Evolutionary conservation across 371 early-diverging fungal genomes (phyloP).

Genomic region (Apophysomyces ossiformis): DNA sequence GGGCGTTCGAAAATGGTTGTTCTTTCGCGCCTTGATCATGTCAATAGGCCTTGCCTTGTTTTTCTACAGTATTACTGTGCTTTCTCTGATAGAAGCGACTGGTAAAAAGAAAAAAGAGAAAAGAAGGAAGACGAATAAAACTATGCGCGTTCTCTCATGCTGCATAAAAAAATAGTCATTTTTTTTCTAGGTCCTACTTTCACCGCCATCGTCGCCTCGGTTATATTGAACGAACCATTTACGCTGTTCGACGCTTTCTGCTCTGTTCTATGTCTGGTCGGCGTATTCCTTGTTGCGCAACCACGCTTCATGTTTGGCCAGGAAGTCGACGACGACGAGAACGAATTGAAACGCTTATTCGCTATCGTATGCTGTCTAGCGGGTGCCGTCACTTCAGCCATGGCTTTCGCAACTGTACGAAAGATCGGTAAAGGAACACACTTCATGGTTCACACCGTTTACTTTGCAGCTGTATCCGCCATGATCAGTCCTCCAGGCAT

Average conservation of each 20-base stretch:
- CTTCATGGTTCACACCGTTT: slow-evolving; percentile 77
- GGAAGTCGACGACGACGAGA: not conserved
- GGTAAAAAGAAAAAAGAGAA: slow-evolving; percentile 29
- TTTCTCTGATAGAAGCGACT: slow-evolving; percentile 79
- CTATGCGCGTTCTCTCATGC: not conserved
- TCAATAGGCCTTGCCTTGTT: slow-evolving; percentile 73
- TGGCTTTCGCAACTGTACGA: slow-evolving; percentile 76
- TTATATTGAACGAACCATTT: slow-evolving; percentile 72
- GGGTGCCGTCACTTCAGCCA: slow-evolving; percentile 66
- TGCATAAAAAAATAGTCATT: slow-evolving; percentile 41
- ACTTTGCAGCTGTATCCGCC: slow-evolving; percentile 70
- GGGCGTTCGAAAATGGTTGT: slow-evolving; percentile 54
- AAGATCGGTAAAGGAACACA: slow-evolving; percentile 69
- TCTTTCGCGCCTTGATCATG: slow-evolving; percentile 70
- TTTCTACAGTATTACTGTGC: slow-evolving; percentile 69
- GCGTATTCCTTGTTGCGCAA: slow-evolving; percentile 69
- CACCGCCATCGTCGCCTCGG: slow-evolving; percentile 69
- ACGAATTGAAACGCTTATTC: slow-evolving; percentile 33
- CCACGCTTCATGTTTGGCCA: slow-evolving; percentile 66
- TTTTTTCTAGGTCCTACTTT: slow-evolving; percentile 83
- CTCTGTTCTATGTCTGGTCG: slow-evolving; percentile 60
- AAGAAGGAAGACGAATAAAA: no score
- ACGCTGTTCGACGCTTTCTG: slow-evolving; percentile 61
- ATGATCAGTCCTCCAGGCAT: slow-evolving; percentile 48
- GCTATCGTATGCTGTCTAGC: slow-evolving; percentile 58